These are phyloP conservation scores for Exophiala alcalophila DNA, from an alignment of 2,329 filamentous ascomycete species.

Conservation along the genomic window DNA sequence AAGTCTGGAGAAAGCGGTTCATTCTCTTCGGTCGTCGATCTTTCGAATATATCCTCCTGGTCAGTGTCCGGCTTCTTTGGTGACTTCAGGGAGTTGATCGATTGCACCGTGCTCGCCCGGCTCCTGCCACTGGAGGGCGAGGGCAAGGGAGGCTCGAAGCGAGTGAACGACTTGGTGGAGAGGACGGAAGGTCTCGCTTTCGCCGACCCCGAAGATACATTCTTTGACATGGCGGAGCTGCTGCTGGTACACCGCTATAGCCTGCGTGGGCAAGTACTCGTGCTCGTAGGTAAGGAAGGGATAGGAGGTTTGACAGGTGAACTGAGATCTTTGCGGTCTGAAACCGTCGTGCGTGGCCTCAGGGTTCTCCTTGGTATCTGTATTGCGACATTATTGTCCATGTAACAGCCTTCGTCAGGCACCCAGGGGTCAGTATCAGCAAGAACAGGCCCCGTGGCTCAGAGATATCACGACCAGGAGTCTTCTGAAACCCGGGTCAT, in stretches of 20 bases:
- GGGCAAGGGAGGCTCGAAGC: slow-evolving; percentile 33
- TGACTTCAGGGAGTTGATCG: slow-evolving; percentile 23
- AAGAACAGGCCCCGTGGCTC: not conserved
- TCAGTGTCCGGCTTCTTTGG: slow-evolving; percentile 25
- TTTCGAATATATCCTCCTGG: slow-evolving; percentile 46
- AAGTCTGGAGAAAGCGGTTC: slow-evolving; percentile 32
- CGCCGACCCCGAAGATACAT: slow-evolving; percentile 23
- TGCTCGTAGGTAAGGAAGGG: too few relatives aligned
- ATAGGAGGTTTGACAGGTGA: too few relatives aligned
- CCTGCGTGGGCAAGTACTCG: too few relatives aligned
- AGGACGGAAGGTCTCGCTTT: slow-evolving; percentile 35
- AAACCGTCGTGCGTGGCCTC: too few relatives aligned
- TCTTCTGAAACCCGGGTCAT: slow-evolving; percentile 18
- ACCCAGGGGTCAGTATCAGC: too few relatives aligned
- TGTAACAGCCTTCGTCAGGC: too few relatives aligned
- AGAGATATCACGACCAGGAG: not conserved
- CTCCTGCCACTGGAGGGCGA: slow-evolving; percentile 28
- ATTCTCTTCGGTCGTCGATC: slow-evolving; percentile 34
- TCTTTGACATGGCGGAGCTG: slow-evolving; percentile 47
- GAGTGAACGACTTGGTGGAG: slow-evolving; percentile 41
- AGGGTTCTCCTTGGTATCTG: too few relatives aligned
- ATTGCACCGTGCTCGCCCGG: slow-evolving; percentile 30
- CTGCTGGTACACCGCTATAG: too few relatives aligned
- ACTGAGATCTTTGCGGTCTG: too few relatives aligned
- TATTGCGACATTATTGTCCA: too few relatives aligned